phyloP scores from a whole-genome alignment of 352 stramenopile species.

The Halophytophthora polymorphica region DNA sequence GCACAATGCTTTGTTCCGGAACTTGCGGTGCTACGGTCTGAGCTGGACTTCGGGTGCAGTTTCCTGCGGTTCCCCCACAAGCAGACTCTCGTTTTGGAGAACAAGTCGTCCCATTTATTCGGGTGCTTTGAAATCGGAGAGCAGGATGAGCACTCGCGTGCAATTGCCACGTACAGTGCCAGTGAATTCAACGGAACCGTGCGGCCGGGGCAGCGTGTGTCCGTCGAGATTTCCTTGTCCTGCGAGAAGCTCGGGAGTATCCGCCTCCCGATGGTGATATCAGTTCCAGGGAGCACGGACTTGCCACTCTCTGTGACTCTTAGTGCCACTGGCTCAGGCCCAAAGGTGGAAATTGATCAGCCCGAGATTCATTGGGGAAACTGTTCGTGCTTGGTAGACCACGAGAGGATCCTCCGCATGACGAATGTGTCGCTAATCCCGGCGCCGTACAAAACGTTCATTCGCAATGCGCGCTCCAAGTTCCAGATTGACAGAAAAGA shows the following conservation, averaged over 20 bases:
- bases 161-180: conserved; percentile 78
- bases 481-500: conserved; percentile 91
- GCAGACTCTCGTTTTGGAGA: conserved; percentile 82
- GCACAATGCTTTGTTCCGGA: conserved; percentile 89
- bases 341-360: conserved; percentile 82
- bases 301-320: conserved; percentile 88
- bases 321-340: conserved; percentile 78
- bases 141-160: conserved; percentile 86
- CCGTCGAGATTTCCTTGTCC: conserved; percentile 81
- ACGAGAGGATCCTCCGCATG: conserved; percentile 66
- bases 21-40: conserved; percentile 48
- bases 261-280: conserved; percentile 85
- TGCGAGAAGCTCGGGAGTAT: conserved; percentile 91
- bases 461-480: conserved; percentile 89
- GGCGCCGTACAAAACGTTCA: conserved; percentile 91
- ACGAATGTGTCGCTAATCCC: conserved; percentile 90
- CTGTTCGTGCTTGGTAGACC: conserved; percentile 88
- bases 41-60: conserved; percentile 88
- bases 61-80: conserved; percentile 93
- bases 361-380: conserved; percentile 88
- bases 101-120: conserved; percentile 73
- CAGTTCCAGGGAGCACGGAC: conserved; percentile 82
- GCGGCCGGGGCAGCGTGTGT: conserved; percentile 42
- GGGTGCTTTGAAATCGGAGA: conserved; percentile 88
- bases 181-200: conserved; percentile 67